Base-by-base conservation (phyloP, 306 rosid species). In the Quercus bicolor region DNA sequence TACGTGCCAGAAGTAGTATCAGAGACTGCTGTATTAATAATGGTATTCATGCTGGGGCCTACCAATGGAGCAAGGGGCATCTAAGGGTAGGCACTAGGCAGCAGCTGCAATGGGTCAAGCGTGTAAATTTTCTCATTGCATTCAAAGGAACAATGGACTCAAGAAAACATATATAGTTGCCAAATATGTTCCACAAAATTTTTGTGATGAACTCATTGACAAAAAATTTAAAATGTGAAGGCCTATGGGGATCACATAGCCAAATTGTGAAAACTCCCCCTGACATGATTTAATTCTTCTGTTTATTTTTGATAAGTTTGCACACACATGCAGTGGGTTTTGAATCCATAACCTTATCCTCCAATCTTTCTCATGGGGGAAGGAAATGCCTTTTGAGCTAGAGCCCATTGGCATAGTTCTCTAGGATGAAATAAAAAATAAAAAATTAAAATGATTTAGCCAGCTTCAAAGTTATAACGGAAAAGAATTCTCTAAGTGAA, bases 81-180 rank as follows among this genome's bases (percentile, higher is more conserved):
- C 15, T 24, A 60, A 21, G 66, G 66, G 19, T 24, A 4, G 28
- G 19, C 66, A 4, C 45, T 37, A 12, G 53, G 53, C 53, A 48
- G 68, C 68, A 61, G 18, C 18, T 34, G 40, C 43, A 29, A 29
- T 64, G 45, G 2, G 21, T 13, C 8, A 64, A 48, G 15, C 1
- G 16, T 48, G 16, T 48, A 48, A 11, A 48, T 48, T 48, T 48
- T 48, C 16, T 45, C 53, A 45, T 45, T 45, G 14, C 13, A 29
- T 64, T 19, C 40, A 29, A 13, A 28, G 43, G 33, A 64, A 20
- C 68, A 28, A 14, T 3, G 61, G 33, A 10, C 54, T 68, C 26
- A 53, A 72, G 21, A 43, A 56, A 72, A 79, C 24, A 78, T 74
- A 40, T 56, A 48, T 10, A 79, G 45, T 28, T 8, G 78, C 31